phyloP scores from a whole-genome alignment of 2,329 filamentous ascomycete genomes.

The Aspergillus vadensis region DNA sequence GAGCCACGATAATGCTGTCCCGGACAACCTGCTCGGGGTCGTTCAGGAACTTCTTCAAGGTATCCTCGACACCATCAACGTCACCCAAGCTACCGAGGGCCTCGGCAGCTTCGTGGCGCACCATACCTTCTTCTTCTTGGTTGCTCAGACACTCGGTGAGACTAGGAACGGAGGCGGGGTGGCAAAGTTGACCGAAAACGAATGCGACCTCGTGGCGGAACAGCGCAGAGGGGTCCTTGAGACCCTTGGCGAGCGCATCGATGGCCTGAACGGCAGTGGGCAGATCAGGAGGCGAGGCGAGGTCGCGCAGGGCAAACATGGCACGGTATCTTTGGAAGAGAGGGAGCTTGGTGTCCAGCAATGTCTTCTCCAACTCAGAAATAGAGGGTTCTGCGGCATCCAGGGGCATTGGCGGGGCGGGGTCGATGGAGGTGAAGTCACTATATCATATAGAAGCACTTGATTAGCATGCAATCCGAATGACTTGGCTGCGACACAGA shows the following conservation, averaged over 20 bases:
- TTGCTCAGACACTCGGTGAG: constrained; percentile 78
- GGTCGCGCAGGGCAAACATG: constrained; percentile 95
- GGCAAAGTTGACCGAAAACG: constrained; percentile 93
- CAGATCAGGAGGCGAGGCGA: constrained; percentile 88
- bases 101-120: constrained; percentile 95
- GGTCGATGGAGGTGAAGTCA: constrained; percentile 94
- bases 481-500: constrained; percentile 9
- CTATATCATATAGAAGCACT: constrained; percentile 53
- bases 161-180: constrained; percentile 94
- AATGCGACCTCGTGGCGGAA: constrained; percentile 99
- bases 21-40: constrained; percentile 92
- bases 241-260: constrained; percentile 79
- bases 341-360: constrained; percentile 76
- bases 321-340: constrained; percentile 93
- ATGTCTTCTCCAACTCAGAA: constrained; percentile 69
- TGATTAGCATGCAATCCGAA: constrained; percentile 15
- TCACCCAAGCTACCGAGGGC: constrained; percentile 91
- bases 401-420: constrained; percentile 82
- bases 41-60: constrained; percentile 77
- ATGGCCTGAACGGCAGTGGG: constrained; percentile 88
- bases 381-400: constrained; percentile 65
- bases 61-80: constrained; percentile 88
- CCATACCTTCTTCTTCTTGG: constrained; percentile 86
- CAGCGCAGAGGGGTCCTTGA: constrained; percentile 82
- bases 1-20: constrained; percentile 89